Evolutionary conservation across 1,284 basidiomycete species (phyloP).

Genomic region (Irpex lacteus): DNA sequence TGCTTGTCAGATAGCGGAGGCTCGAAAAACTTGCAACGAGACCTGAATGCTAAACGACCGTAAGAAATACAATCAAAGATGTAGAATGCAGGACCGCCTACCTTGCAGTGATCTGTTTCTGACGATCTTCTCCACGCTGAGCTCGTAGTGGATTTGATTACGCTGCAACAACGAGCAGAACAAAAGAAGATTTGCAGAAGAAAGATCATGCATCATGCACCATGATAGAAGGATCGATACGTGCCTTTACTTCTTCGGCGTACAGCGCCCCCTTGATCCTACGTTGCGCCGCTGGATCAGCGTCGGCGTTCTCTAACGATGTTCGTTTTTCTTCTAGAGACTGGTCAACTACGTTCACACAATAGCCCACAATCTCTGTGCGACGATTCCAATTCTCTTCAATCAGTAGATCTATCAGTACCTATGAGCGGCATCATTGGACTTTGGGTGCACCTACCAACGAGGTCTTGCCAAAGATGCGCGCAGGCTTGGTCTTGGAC

Average conservation of each 20-base stretch:
- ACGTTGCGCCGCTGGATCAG: conserved; percentile 44
- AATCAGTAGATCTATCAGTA: conserved; percentile 5
- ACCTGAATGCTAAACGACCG: conserved; percentile 63
- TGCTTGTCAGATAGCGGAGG: conserved; percentile 63
- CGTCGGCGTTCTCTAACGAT: conserved; percentile 39
- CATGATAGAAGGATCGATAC: conserved; percentile 22
- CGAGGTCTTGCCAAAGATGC: conserved; percentile 79
- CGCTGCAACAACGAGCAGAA: conserved; percentile 41
- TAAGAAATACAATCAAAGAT: conserved; percentile 3
- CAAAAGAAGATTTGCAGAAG: background rate
- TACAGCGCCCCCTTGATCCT: conserved; percentile 56
- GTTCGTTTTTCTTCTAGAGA: conserved; percentile 60
- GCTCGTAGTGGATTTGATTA: conserved; percentile 78
- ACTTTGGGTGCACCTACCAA: conserved; percentile 50
- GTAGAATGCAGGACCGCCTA: conserved; percentile 32
- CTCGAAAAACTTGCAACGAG: conserved; percentile 80
- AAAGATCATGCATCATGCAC: conserved; percentile 9
- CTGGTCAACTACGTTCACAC: conserved; percentile 68
- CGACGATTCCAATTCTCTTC: conserved; percentile 83
- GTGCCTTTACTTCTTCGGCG: conserved; percentile 75
- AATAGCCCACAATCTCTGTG: conserved; percentile 78
- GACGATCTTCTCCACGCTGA: conserved; percentile 78
- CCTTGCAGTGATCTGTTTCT: conserved; percentile 78
- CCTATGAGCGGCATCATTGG: conserved; percentile 5
- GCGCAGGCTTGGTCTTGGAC: conserved; percentile 75